A percentile compares a stretch with the other conserved stretches of the same genome.
These are phyloP conservation scores for Trichoderma hamatum DNA, from an alignment of 2,329 filamentous ascomycete genomes.

Conservation along the genomic window DNA sequence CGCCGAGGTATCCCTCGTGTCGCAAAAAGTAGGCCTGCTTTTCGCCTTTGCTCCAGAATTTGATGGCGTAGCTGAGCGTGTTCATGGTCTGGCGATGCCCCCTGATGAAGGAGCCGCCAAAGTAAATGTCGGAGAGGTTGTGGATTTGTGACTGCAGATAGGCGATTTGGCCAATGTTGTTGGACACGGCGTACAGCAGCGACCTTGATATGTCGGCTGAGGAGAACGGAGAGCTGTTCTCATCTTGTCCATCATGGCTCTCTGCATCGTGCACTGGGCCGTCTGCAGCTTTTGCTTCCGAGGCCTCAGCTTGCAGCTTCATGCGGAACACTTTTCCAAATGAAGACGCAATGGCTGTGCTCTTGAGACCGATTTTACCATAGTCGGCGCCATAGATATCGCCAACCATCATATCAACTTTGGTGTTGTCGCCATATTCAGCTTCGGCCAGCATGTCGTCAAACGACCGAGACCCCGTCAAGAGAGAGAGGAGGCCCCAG, in stretches of 20 bases:
- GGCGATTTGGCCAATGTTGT: slow-evolving; percentile 97
- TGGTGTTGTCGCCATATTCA: slow-evolving; percentile 85
- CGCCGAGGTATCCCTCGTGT: slow-evolving; percentile 93
- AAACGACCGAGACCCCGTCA: slow-evolving; percentile 94
- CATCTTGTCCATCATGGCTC: slow-evolving; percentile 46
- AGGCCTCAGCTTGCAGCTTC: slow-evolving; percentile 82
- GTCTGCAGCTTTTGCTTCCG: slow-evolving; percentile 77
- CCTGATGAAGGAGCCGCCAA: slow-evolving; percentile 94
- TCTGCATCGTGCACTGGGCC: slow-evolving; percentile 52
- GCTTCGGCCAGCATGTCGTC: slow-evolving; percentile 96
- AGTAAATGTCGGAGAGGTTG: slow-evolving; percentile 89
- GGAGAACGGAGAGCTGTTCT: slow-evolving; percentile 57
- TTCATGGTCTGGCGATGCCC: slow-evolving; percentile 98
- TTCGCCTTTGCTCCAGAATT: slow-evolving; percentile 92
- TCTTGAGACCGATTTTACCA: slow-evolving; percentile 93
- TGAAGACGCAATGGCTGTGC: slow-evolving; percentile 90
- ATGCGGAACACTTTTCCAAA: slow-evolving; percentile 97
- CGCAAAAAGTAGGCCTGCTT: slow-evolving; percentile 96
- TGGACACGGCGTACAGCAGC: slow-evolving; percentile 91
- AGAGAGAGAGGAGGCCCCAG: slow-evolving; percentile 88
- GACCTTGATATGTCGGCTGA: slow-evolving; percentile 87
- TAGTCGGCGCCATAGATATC: slow-evolving; percentile 98
- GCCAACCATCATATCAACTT: slow-evolving; percentile 94
- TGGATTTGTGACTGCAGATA: slow-evolving; percentile 98
- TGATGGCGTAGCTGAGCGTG: slow-evolving; percentile 93